Base-by-base conservation (phyloP, 176 grass and related monocot genomes). In the Triticum timopheevii region DNA sequence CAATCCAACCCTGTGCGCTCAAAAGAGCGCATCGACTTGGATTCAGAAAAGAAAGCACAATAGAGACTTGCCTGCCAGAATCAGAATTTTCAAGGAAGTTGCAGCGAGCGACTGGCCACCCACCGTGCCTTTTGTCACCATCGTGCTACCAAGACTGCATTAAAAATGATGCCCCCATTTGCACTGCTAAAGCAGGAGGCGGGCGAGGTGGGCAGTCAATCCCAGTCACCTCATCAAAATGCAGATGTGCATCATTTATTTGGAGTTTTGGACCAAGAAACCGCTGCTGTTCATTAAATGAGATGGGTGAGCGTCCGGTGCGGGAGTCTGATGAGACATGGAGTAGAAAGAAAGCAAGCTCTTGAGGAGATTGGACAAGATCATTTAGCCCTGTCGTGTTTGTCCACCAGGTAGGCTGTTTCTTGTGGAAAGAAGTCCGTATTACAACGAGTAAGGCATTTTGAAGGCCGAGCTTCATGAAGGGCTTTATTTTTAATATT, bases 161-260 rank as follows among this genome's bases (percentile, higher is more conserved):
- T 91, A 68, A 91, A 45, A 27, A 79, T 6, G 76, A 84, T 84
- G 81, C 38, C 73, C 61, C 69, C 61, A 16, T 87, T 47, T 80
- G 80, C 44, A 67, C 22, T 7, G 84, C 72, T 39, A 39, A 84
- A 75, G 69, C 44, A 45, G 40, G 65, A 19, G 3, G 69, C 11
- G 0, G 16, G 33, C 9, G 0, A 44, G 73, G 73, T 33, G 16
- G 47, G 73, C 17, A 56, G 19, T 76, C 73, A 76, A 11, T 76
- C 73, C 44, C 15, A 52, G 73, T 76, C 73, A 76, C 4, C 73
- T 76, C 73, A 56, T 27, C 30, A 59, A 59, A 59, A 59, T 20
- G 54, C 54, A 59, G 27, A 15, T 33, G 73, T 56, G 47, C 25
- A 20, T 33, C 73, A 33, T 20, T 20, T 76, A 54, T 76, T 52